Evolutionary conservation across 1,284 basidiomycete species (phyloP), one percentile per base, ranked within the genome.

Genomic region (Ustanciosporium gigantosporum): DNA sequence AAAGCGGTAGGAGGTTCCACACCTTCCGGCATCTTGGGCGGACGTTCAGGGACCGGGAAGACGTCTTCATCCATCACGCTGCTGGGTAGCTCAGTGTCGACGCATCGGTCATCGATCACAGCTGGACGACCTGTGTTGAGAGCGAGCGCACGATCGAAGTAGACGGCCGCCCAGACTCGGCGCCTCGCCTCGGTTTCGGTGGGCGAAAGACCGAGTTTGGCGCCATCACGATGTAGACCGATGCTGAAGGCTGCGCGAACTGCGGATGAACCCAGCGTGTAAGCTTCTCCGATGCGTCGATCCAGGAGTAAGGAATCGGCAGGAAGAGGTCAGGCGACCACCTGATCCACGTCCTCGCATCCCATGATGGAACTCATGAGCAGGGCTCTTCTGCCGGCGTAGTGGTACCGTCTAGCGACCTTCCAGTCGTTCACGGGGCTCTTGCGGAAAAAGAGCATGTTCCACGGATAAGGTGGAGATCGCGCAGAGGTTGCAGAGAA

Each of bases 141-240:
- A 8, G 58, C 50, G 21, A 70, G 42, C 8, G 46, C 52, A 25
- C 69, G 34, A 22, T 75, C 71, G 6, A 62, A 68, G 41, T 66
- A 66, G 39, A 73, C 51, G 15, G 60, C 23, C n/a, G 64, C 53
- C 73, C 73, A 76, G 15, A 73, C 57, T 7, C 58, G 55, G 13
- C 74, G 49, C 9, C 73, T 53, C 4, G 50, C 49, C 27, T 76
- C 70, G 14, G 64, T 65, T 34, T 66, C 65, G 24, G 46, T 61
- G 0, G 46, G 41, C 2, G 55, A 44, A 5, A 75, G 53, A 3
- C 68, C 68, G 11, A 70, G 48, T 31, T 53, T 52, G 17, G 64
- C 49, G 13, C 70, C 73, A 27, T 76, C 73, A 11, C 74, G 66
- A 37, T 76, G 73, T n/a, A 76, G 52, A 3, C 73, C 71, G 32